phyloP scores from a whole-genome alignment of 371 early-diverging fungal genomes.

The Mucor racemosus region DNA sequence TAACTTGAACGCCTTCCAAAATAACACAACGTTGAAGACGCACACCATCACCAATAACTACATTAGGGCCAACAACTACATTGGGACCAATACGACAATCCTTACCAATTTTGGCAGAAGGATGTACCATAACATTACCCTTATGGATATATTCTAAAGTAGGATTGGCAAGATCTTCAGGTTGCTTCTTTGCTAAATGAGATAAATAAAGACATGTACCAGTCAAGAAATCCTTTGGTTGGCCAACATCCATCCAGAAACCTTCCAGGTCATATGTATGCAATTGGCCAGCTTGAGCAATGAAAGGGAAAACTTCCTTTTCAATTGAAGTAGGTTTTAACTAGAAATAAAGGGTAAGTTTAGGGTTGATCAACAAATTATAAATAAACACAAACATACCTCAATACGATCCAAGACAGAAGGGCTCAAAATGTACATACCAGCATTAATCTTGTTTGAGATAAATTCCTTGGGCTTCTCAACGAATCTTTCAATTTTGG shows the following conservation, averaged over 20 bases:
- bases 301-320: slow-evolving; percentile 96
- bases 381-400: slow-evolving; percentile 38
- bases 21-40: slow-evolving; percentile 89
- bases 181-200: slow-evolving; percentile 75
- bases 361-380: neutral
- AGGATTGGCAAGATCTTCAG: slow-evolving; percentile 69
- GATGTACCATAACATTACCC: slow-evolving; percentile 90
- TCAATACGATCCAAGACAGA: slow-evolving; percentile 90
- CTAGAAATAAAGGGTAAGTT: neutral
- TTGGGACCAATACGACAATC: slow-evolving; percentile 96
- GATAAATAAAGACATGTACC: slow-evolving; percentile 94
- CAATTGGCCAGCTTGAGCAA: slow-evolving; percentile 87
- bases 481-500: slow-evolving; percentile 92
- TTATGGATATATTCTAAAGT: slow-evolving; percentile 66
- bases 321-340: slow-evolving; percentile 94
- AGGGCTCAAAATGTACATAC: slow-evolving; percentile 98
- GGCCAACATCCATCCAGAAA: slow-evolving; percentile 99
- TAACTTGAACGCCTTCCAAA: slow-evolving; percentile 86
- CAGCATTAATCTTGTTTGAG: slow-evolving; percentile 98
- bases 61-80: slow-evolving; percentile 93
- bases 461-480: slow-evolving; percentile 98
- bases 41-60: slow-evolving; percentile 94
- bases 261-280: slow-evolving; percentile 94
- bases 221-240: slow-evolving; percentile 97
- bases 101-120: slow-evolving; percentile 90